Base-by-base conservation (phyloP, 176 grass and related monocot species). In the Aechmea fasciata region DNA sequence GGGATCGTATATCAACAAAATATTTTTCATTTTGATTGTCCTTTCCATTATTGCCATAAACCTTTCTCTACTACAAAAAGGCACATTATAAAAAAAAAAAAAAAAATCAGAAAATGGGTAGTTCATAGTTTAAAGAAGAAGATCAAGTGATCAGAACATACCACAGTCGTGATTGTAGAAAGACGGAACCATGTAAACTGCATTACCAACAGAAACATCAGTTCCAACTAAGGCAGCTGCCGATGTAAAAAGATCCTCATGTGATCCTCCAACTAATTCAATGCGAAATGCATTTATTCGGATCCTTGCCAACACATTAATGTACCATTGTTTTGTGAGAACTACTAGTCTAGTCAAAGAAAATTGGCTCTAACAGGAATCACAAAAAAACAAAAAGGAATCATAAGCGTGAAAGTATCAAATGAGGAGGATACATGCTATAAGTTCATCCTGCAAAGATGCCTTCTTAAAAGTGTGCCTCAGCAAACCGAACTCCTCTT, bases 131-230 rank as follows among this genome's bases (percentile, higher is more conserved):
- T 13, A 28, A 3, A 11, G 11, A 13, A 66, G 64, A 75, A 65
- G 61, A 19, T 12, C 51, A 53, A 10, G 25, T 53, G 14, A 52
- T 66, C 23, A 52, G 57, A 65, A 20, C 63, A 23, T 97, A 97
- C 89, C 86, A 2, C 86, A 92, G 66, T 92, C 94, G 80, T 97
- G 89, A 74, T 92, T 97, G 78, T 97, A 97, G 72, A 90, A 92
- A 63, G 94, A 92, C 11, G 94, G 86, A 69, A 97, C 77, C 78
- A 97, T 87, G 63, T 97, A 97, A 71, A 92, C 77, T 50, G 89
- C 94, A 83, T 87, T 90, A 13, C 89, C 94, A 87, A 96, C 88
- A 62, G 93, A 85, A 26, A 52, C 64, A 85, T 96, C 81, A 9
- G 71, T 83, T 55, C 78, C 24, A 57, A 90, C 75, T 10, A 74